Conservation (phyloP, 345 rosid genomes). For the Boechera retrofracta region DNA sequence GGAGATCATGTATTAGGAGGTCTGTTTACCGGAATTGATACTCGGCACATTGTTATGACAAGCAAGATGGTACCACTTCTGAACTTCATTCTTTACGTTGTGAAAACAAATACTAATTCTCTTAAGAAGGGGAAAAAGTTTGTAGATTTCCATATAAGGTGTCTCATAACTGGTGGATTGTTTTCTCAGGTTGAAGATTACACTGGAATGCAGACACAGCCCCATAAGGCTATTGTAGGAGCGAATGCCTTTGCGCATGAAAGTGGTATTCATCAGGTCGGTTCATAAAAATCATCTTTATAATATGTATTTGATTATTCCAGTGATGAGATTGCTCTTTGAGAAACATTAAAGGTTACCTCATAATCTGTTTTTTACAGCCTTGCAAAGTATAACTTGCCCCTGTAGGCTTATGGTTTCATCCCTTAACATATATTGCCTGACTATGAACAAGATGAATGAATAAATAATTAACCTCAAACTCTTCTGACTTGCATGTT, state of each 20-base stretch:
- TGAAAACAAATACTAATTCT: not conserved
- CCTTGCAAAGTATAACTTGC: not conserved
- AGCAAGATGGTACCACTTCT: slow-evolving; percentile 85
- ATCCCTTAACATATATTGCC: not conserved
- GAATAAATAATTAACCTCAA: not conserved
- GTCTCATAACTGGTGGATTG: not conserved
- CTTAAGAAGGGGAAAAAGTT: slow-evolving; percentile 3
- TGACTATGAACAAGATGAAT: not conserved
- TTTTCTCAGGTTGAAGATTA: slow-evolving; percentile 84
- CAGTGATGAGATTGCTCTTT: not conserved
- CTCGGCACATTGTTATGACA: slow-evolving; percentile 82
- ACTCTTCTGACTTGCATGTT: slow-evolving; percentile 17
- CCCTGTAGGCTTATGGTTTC: slow-evolving; percentile 5
- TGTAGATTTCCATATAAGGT: not conserved
- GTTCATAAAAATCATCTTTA: not conserved
- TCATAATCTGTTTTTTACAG: not conserved
- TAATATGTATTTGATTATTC: not conserved
- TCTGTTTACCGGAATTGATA: slow-evolving; percentile 74
- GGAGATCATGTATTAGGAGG: slow-evolving; percentile 85
- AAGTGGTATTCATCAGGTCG: slow-evolving; percentile 95
- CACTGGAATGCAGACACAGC: slow-evolving; percentile 84
- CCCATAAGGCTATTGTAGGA: slow-evolving; percentile 98
- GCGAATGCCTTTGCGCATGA: slow-evolving; percentile 98
- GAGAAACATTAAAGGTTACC: slow-evolving; percentile 11
- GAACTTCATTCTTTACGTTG: not conserved